These are phyloP conservation scores for Erigeron canadensis DNA, from an alignment of 129 eudicot genomes.

Conservation along the genomic window DNA sequence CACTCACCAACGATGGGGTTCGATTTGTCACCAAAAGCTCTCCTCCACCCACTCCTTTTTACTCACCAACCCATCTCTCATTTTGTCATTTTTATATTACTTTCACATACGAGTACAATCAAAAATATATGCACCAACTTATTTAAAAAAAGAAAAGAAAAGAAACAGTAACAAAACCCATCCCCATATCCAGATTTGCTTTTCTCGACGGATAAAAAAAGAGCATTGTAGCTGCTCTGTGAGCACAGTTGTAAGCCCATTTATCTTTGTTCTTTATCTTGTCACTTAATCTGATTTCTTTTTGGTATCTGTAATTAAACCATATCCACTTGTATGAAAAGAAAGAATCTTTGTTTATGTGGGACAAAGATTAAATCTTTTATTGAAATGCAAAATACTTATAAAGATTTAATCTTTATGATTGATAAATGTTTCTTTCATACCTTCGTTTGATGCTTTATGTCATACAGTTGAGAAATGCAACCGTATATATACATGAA, in stretches of 20 bases:
- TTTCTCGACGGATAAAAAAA: conserved; percentile 13
- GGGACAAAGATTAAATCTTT: conserved; percentile 12
- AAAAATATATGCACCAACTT: conserved; percentile 11
- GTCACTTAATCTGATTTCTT: background rate
- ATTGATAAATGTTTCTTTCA: too few species aligned
- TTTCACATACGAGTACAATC: conserved; percentile 15
- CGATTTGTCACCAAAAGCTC: conserved; percentile 33
- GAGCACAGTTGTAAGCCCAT: conserved; percentile 31
- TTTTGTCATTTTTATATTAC: background rate
- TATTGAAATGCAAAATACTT: conserved; percentile 13
- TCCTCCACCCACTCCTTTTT: conserved; percentile 42
- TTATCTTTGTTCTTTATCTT: conserved; percentile 13
- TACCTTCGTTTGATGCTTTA: conserved; percentile 25
- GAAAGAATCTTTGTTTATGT: conserved; percentile 15
- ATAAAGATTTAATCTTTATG: conserved; percentile 28
- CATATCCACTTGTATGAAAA: background rate
- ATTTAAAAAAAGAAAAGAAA: background rate
- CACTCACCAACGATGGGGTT: conserved; percentile 85
- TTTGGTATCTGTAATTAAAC: conserved; percentile 6
- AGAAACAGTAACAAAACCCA: conserved; percentile 18
- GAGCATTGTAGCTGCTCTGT: conserved; percentile 20
- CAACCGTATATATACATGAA: conserved; percentile 18
- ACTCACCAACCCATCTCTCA: conserved; percentile 33
- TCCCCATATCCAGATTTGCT: conserved; percentile 35
- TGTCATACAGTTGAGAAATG: conserved; percentile 23